Conservation (phyloP, 306 rosid species). For the Vigna nakashimae region DNA sequence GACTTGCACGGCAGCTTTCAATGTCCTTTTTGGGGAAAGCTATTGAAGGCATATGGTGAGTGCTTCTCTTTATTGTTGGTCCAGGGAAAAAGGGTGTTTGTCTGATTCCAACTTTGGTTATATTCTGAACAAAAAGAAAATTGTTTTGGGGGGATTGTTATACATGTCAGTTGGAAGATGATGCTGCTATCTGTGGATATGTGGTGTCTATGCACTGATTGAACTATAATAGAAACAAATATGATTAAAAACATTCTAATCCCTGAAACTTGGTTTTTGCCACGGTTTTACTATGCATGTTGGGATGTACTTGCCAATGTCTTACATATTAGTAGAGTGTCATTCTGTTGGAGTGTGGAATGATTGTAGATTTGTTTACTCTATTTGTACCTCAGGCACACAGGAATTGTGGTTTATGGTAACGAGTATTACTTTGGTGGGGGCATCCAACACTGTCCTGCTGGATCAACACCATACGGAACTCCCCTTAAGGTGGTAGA, state of each 20-base stretch:
- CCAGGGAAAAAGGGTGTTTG: no score
- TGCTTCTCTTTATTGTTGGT: constrained; percentile 11
- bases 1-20: constrained; percentile 90
- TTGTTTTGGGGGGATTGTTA: background rate
- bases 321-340: background rate
- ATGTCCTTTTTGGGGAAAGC: constrained; percentile 82
- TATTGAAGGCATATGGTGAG: constrained; percentile 93
- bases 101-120: background rate
- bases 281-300: background rate
- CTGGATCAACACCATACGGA: constrained; percentile 87
- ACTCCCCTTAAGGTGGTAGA: constrained; percentile 78
- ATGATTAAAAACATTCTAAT: background rate
- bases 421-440: constrained; percentile 95
- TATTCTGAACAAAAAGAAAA: background rate
- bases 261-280: background rate
- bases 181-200: background rate
- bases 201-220: background rate
- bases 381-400: constrained; percentile 68
- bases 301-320: background rate
- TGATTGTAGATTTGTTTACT: background rate
- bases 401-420: constrained; percentile 90
- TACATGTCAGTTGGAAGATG: background rate
- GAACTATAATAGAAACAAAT: background rate
- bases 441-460: constrained; percentile 77
- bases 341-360: background rate